Percentiles rank a stretch among this genome's conserved stretches.
Evolutionary conservation across 306 rosid species (phyloP).

Genomic region (Myrica gale): DNA sequence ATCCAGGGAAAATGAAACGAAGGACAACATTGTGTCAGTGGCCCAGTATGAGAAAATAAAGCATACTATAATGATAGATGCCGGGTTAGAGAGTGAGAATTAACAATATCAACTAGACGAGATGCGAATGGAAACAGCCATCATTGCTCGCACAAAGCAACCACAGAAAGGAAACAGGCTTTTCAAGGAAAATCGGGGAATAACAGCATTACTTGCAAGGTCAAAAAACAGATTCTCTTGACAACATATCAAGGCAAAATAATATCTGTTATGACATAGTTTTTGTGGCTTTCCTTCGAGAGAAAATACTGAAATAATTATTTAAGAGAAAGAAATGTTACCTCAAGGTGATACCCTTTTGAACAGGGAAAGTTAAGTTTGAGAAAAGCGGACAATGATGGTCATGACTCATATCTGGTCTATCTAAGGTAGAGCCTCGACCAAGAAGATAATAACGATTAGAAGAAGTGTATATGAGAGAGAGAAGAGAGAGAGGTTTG

Average conservation of each 20-base stretch:
- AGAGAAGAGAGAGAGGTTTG: background rate
- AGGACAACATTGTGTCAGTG: background rate
- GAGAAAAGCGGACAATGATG: slow-evolving; percentile 42
- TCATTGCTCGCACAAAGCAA: slow-evolving; percentile 61
- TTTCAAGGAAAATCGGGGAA: slow-evolving; percentile 33
- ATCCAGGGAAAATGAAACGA: slow-evolving; percentile 17
- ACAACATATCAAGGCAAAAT: slow-evolving; percentile 20
- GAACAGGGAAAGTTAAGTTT: slow-evolving; percentile 29
- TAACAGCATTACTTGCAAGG: slow-evolving; percentile 36
- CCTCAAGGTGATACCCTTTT: slow-evolving; percentile 13
- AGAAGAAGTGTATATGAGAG: background rate
- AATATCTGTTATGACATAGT: slow-evolving; percentile 10
- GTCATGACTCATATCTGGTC: slow-evolving; percentile 8
- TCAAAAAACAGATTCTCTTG: slow-evolving; percentile 26
- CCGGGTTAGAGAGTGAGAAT: slow-evolving; percentile 29
- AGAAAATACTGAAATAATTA: background rate
- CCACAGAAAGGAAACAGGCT: slow-evolving; percentile 39
- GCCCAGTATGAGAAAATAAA: slow-evolving; percentile 28
- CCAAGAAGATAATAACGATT: background rate
- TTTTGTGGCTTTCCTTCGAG: slow-evolving; percentile 11
- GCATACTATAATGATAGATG: slow-evolving; percentile 30
- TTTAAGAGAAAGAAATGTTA: background rate
- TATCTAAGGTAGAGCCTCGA: background rate
- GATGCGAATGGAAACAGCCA: slow-evolving; percentile 55
- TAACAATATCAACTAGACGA: slow-evolving; percentile 36